Evolutionary conservation across 106 monocot genomes (phyloP), one percentile per base, ranked within the genome.

Genomic region (Acorus gramineus): DNA sequence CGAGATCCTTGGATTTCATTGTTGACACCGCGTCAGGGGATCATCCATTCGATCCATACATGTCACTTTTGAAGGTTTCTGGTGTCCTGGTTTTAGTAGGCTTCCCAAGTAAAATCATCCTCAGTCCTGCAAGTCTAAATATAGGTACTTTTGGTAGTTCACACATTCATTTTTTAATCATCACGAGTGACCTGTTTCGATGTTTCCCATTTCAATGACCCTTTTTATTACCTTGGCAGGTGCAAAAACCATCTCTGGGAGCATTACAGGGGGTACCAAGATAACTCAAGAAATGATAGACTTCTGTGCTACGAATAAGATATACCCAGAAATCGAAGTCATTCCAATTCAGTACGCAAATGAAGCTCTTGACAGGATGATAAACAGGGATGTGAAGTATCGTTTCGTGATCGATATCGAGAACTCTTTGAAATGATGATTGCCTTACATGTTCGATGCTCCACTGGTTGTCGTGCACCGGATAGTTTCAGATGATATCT

Each of bases 11-110:
- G 62, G 82, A 96, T 74, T 96, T 80, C 73, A 96, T 96, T 9
- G 67, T 96, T 46, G 95, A 96, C 66, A 76, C 87, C 60, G 80
- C 95, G 7, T 86, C 90, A 13, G 95, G 95, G 2, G 72, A 84
- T 50, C 95, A 96, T 55, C 86, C 84, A 14, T 90, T 96, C 49
- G 95, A 96, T 55, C 85, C 86, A 5, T 96, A 90, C 66, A 74
- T 96, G 77, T 71, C 90, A 43, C 80, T 83, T 11, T 67, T 96
- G 3, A 90, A 96, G 60, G 50, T 78, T 60, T 52, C 60, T 61
- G 95, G 90, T 3, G 76, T 77, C 6, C 55, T 87, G 63, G 84
- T 66, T 28, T 49, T 96, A 11, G 90, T 87, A 5, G 80, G 87
- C 50, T 73, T 78, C 57, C 95, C 95, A 3, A 80, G 82, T 46